Evolutionary conservation across 2,329 filamentous ascomycete genomes (phyloP).

Genomic region (Phaeosphaeriaceae sp.): DNA sequence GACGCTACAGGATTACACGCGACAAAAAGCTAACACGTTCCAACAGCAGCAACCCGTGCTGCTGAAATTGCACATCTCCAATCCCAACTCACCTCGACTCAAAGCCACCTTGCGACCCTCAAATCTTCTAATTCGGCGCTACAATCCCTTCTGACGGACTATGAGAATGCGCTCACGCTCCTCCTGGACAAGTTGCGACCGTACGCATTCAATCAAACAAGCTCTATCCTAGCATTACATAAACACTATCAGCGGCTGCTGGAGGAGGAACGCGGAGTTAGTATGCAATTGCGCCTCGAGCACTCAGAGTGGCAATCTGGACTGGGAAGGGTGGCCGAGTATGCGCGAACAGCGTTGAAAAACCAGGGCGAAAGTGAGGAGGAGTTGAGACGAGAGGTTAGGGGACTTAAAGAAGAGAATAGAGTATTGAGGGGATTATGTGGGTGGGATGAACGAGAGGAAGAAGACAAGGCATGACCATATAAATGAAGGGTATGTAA

Average conservation of each 20-base stretch:
- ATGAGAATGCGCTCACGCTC: conserved; percentile 51
- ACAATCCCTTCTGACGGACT: conserved; percentile 44
- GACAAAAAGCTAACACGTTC: conserved; percentile 9
- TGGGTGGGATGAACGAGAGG: conserved; percentile 53
- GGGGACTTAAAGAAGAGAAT: conserved; percentile 57
- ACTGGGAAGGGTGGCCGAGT: conserved; percentile 51
- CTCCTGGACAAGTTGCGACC: conserved; percentile 44
- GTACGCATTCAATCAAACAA: conserved; percentile 50
- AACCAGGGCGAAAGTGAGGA: conserved; percentile 46
- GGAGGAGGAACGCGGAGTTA: conserved; percentile 51
- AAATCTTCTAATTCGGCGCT: conserved; percentile 33
- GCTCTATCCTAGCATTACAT: conserved; percentile 53
- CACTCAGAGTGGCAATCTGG: conserved; percentile 58
- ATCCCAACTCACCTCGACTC: conserved; percentile 36
- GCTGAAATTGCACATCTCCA: conserved; percentile 42
- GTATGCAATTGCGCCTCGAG: conserved; percentile 54
- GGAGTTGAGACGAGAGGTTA: conserved; percentile 47
- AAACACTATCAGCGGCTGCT: conserved; percentile 56
- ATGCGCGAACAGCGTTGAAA: conserved; percentile 49
- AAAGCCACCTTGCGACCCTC: conserved; percentile 36
- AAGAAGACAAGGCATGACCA: conserved; percentile 49
- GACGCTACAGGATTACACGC: neutral
- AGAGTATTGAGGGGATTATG: conserved; percentile 52
- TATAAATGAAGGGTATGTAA: neutral
- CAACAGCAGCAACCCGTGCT: conserved; percentile 35